phyloP scores from a whole-genome alignment of 257 asterid genomes.

The Linaria vulgaris region DNA sequence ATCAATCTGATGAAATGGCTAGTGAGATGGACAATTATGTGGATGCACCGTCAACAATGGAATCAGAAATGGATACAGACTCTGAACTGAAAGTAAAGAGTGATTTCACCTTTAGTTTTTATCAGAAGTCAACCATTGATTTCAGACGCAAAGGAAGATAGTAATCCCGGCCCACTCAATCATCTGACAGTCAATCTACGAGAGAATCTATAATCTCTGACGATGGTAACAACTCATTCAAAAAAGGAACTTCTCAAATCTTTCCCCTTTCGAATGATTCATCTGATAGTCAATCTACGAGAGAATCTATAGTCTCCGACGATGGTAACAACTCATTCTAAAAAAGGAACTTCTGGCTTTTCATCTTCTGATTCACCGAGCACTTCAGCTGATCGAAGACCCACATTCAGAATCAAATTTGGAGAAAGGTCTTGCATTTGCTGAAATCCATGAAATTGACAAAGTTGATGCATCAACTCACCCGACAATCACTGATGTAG shows the following conservation, averaged over 20 bases:
- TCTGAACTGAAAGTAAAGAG: slow-evolving; percentile 53
- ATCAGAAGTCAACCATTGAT: slow-evolving; percentile 30
- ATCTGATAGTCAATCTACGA: slow-evolving; percentile 64
- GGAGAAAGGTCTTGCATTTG: slow-evolving; percentile 27
- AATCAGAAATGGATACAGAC: slow-evolving; percentile 69
- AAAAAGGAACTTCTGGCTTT: slow-evolving; percentile 40
- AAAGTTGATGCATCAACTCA: slow-evolving; percentile 23
- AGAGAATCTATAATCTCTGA: slow-evolving; percentile 57
- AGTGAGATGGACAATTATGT: slow-evolving; percentile 76
- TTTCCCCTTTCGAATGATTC: too few relatives aligned
- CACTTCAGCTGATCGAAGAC: slow-evolving; percentile 39
- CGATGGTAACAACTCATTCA: slow-evolving; percentile 37
- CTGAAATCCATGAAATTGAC: slow-evolving; percentile 31
- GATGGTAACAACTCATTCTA: slow-evolving; percentile 37
- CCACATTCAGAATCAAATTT: slow-evolving; percentile 27
- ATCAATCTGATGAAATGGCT: slow-evolving; percentile 60
- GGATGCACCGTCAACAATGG: slow-evolving; percentile 82
- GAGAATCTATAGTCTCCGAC: slow-evolving; percentile 53
- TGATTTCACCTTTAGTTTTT: slow-evolving; percentile 34
- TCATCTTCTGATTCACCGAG: slow-evolving; percentile 37
- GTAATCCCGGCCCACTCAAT: slow-evolving; percentile 39
- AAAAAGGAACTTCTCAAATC: too few relatives aligned
- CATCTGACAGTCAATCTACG: slow-evolving; percentile 62
- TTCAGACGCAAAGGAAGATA: slow-evolving; percentile 42
- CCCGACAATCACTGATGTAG: slow-evolving; percentile 30